These are phyloP conservation scores for Pythium scleroteichum DNA, from an alignment of 352 stramenopile genomes.

Conservation along the genomic window DNA sequence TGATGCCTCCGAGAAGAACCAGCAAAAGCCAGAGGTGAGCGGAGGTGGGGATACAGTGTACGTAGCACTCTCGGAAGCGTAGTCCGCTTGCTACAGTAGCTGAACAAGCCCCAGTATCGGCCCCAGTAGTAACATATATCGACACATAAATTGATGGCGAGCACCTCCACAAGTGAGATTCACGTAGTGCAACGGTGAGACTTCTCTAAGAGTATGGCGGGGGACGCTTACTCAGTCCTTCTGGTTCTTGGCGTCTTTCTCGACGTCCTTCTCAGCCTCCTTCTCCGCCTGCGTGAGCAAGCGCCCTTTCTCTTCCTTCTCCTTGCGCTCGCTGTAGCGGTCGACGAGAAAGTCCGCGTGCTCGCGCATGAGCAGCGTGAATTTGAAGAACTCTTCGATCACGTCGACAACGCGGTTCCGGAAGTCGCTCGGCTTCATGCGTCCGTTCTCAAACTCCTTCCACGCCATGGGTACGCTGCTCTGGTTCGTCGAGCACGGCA, in stretches of 20 bases:
- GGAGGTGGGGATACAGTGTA: conserved; percentile 15
- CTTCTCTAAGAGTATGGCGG: too few relatives aligned
- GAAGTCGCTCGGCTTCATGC: conserved; percentile 61
- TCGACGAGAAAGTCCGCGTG: conserved; percentile 39
- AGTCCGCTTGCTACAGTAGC: background rate
- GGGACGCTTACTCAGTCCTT: background rate
- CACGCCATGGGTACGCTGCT: conserved; percentile 57
- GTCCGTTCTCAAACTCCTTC: conserved; percentile 61
- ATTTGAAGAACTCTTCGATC: conserved; percentile 71
- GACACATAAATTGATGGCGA: too few relatives aligned
- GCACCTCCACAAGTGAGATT: too few relatives aligned
- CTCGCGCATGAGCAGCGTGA: conserved; percentile 48
- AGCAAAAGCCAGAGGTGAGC: background rate
- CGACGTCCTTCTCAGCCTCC: conserved; percentile 25
- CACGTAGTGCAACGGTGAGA: too few relatives aligned
- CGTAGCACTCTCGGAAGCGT: conserved; percentile 13
- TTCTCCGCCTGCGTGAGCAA: conserved; percentile 39
- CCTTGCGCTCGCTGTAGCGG: conserved; percentile 38
- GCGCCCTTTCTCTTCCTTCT: conserved; percentile 35
- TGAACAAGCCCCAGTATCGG: too few relatives aligned
- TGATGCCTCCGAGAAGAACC: background rate
- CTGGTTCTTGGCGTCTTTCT: conserved; percentile 15
- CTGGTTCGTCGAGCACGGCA: conserved; percentile 69
- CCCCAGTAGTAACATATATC: background rate
- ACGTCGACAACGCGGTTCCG: conserved; percentile 67